phyloP scores from a whole-genome alignment of 2,329 filamentous ascomycete species.

The Trichoderma aggressivum region DNA sequence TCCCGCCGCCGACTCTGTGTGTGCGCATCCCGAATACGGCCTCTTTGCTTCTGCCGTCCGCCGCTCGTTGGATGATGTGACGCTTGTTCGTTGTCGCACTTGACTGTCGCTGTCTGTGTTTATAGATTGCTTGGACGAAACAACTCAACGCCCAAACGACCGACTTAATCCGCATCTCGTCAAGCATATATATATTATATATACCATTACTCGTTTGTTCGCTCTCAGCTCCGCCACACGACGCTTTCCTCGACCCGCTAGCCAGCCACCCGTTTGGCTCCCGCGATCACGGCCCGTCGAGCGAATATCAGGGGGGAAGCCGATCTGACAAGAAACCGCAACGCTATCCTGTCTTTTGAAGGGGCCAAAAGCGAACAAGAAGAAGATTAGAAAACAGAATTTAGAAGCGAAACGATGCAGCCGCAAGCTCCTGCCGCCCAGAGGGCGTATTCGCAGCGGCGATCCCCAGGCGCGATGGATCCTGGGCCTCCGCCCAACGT shows the following conservation, averaged over 20 bases:
- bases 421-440: constrained; percentile 46
- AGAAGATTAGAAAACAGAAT: neutral
- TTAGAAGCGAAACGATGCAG: constrained; percentile 42
- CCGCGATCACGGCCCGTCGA: constrained; percentile 5
- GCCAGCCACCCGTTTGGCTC: constrained; percentile 10
- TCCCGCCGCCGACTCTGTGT: neutral
- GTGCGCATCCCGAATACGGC: neutral
- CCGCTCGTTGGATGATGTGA: constrained; percentile 18
- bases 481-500: constrained; percentile 56
- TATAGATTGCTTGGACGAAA: neutral
- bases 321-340: neutral
- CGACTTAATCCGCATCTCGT: neutral
- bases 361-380: neutral
- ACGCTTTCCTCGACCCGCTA: constrained; percentile 3
- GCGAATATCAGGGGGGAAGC: neutral
- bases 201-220: neutral
- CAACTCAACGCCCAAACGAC: neutral
- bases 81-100: neutral
- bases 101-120: neutral
- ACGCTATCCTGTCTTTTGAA: neutral
- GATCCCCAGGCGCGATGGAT: constrained; percentile 61
- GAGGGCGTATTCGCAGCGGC: constrained; percentile 52
- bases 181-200: neutral
- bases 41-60: neutral
- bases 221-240: neutral